Percentiles rank a stretch among this genome's conserved stretches.
phyloP scores from a whole-genome alignment of 2,329 filamentous ascomycete genomes.

The Xylaria sp. region DNA sequence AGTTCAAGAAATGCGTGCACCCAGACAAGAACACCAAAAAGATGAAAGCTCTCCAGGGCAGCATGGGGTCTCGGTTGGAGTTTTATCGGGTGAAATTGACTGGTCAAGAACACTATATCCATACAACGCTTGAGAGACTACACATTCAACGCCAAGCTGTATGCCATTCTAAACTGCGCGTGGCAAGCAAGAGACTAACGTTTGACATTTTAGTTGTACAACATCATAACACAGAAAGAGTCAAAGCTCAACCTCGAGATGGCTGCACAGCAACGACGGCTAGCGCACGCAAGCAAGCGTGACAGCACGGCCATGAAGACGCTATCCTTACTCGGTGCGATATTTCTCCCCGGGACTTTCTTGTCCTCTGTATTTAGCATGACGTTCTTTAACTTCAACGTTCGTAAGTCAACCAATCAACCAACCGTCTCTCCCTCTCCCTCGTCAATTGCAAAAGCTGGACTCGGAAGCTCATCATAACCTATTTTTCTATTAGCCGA shows the following conservation, averaged over 20 bases:
- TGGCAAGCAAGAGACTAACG: constrained; percentile 23
- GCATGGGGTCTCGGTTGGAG: constrained; percentile 64
- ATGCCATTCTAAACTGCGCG: constrained; percentile 44
- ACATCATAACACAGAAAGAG: constrained; percentile 73
- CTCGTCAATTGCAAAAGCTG: neutral
- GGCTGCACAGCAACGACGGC: constrained; percentile 67
- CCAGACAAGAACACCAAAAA: constrained; percentile 35
- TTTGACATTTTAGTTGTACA: constrained; percentile 62
- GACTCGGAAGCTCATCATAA: constrained; percentile 13
- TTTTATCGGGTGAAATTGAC: constrained; percentile 70
- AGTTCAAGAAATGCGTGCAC: constrained; percentile 51
- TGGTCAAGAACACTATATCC: constrained; percentile 70
- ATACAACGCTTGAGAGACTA: constrained; percentile 68
- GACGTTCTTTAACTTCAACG: constrained; percentile 72
- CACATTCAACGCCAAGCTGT: constrained; percentile 71
- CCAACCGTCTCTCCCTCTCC: neutral
- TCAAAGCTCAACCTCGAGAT: constrained; percentile 72
- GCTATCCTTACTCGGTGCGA: constrained; percentile 69
- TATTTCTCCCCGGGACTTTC: constrained; percentile 71
- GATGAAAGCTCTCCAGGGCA: constrained; percentile 56
- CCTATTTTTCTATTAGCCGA: constrained; percentile 37
- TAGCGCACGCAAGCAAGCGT: constrained; percentile 68
- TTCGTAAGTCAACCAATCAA: constrained; percentile 47
- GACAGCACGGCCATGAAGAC: constrained; percentile 74
- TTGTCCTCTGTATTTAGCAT: constrained; percentile 72